Evolutionary conservation across 176 grass and related monocot genomes (phyloP), one percentile per base, ranked within the genome.

Genomic region (Ensete ventricosum): DNA sequence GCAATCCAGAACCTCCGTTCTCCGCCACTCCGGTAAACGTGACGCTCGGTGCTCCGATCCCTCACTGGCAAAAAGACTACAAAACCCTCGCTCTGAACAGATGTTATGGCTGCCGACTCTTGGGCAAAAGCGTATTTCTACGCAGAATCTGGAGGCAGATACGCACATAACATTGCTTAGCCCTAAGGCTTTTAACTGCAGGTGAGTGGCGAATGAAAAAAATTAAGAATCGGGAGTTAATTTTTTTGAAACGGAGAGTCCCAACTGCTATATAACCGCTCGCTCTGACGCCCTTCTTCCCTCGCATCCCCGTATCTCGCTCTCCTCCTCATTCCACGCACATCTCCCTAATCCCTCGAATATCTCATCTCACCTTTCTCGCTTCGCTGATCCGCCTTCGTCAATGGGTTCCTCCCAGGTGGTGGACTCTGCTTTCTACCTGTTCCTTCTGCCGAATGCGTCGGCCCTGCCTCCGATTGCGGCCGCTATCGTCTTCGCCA

Each of bases 381-480:
- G 24, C 26, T 43, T 70, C 17, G 29, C 29, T 34, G 29, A 34
- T 34, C 25, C 20, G 10, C 48, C 34, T 50, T 25, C 17, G 34
- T n/a, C 43, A 20, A 70, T 70, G 67, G 67, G 19, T 50, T 50
- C 43, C 10, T n/a, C 25, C 67, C 2, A 7, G 4, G 34, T 9
- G 14, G 22, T 70, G 22, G 67, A 70, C 34, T 70, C 67, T 12
- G 34, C 34, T 70, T 73, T 74, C 17, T 9, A 65, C 64, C 77
- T 16, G 8, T 50, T 84, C 72, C 64, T 73, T 59, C 26, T 84
- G 17, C 69, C 71, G 0, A 54, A 53, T 11, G 29, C 69, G 20
- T 20, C 53, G 11, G 64, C 62, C 0, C 21, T 77, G 6, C 60
- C 82, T 12, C 65, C 82, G 17, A 43, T 84, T 1, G 27, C 73